These are phyloP conservation scores for Vaccinium corymbosum DNA, from an alignment of 148 eudicot species.

Conservation along the genomic window DNA sequence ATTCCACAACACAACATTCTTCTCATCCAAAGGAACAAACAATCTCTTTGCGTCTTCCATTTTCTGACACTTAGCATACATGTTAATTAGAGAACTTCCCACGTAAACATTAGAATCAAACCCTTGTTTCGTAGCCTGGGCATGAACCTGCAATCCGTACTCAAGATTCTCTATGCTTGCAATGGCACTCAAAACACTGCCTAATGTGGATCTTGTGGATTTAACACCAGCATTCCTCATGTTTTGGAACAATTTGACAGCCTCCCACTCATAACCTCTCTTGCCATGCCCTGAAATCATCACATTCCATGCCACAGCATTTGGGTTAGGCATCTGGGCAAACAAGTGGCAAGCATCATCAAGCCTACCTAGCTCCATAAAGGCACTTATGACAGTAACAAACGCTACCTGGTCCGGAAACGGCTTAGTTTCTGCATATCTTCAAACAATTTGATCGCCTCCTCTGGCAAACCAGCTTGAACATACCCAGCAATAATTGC, in stretches of 20 bases:
- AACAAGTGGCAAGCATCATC: constrained; percentile 63
- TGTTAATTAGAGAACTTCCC: constrained; percentile 78
- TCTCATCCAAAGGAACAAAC: constrained; percentile 54
- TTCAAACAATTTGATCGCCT: constrained; percentile 52
- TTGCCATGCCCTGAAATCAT: constrained; percentile 83
- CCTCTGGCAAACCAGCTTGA: constrained; percentile 53
- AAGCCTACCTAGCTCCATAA: constrained; percentile 55
- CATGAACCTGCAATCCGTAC: constrained; percentile 70
- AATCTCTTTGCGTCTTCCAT: constrained; percentile 52
- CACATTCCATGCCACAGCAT: constrained; percentile 74
- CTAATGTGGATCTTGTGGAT: constrained; percentile 75
- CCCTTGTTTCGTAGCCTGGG: constrained; percentile 68
- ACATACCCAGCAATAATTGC: constrained; percentile 70
- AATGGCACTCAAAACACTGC: constrained; percentile 81
- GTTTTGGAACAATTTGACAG: constrained; percentile 44
- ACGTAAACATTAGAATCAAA: constrained; percentile 76
- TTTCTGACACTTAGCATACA: constrained; percentile 81
- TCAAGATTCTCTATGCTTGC: constrained; percentile 52
- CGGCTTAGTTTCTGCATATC: constrained; percentile 46
- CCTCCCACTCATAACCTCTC: constrained; percentile 51
- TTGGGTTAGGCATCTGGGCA: constrained; percentile 51
- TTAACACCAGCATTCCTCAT: constrained; percentile 58
- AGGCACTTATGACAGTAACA: constrained; percentile 63
- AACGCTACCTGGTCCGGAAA: constrained; percentile 63
- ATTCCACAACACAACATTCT: constrained; percentile 79